phyloP scores from a whole-genome alignment of 2,329 filamentous ascomycete species.

The Aspergillus vadensis region DNA sequence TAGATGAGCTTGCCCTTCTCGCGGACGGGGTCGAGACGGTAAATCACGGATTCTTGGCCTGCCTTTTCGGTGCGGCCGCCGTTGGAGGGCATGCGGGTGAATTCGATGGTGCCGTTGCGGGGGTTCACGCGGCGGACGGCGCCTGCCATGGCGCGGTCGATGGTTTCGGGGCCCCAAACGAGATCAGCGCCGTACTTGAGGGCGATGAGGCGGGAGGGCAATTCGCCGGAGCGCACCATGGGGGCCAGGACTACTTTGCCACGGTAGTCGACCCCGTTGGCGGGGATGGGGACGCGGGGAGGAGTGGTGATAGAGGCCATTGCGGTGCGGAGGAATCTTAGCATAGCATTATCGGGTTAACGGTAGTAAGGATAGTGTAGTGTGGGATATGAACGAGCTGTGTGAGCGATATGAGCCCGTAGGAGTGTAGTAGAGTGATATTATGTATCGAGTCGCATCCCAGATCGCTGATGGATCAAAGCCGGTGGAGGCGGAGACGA shows the following conservation, averaged over 20 bases:
- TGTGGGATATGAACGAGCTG: background rate
- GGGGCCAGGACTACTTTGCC: slow-evolving; percentile 93
- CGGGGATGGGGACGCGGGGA: slow-evolving; percentile 79
- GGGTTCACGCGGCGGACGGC: slow-evolving; percentile 76
- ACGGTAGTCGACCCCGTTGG: slow-evolving; percentile 87
- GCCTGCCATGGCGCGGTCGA: slow-evolving; percentile 89
- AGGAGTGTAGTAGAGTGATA: background rate
- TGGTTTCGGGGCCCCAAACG: slow-evolving; percentile 96
- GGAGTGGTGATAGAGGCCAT: slow-evolving; percentile 62
- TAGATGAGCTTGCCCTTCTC: slow-evolving; percentile 80
- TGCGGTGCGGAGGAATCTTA: slow-evolving; percentile 49
- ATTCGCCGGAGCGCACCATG: slow-evolving; percentile 97
- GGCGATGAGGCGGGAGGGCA: slow-evolving; percentile 83
- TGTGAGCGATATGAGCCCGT: background rate
- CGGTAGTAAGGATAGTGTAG: background rate
- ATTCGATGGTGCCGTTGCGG: slow-evolving; percentile 78
- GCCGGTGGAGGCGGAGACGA: slow-evolving; percentile 11
- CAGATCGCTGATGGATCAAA: background rate
- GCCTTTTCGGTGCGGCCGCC: slow-evolving; percentile 48
- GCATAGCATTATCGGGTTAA: slow-evolving; percentile 40
- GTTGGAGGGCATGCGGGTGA: slow-evolving; percentile 73
- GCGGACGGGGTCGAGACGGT: slow-evolving; percentile 74
- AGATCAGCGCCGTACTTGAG: slow-evolving; percentile 95
- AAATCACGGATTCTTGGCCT: slow-evolving; percentile 70
- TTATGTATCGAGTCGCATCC: background rate